Evolutionary conservation across 2,329 filamentous ascomycete genomes (phyloP), one percentile per base, ranked within the genome.

Genomic region (Cladophialophora immunda): DNA sequence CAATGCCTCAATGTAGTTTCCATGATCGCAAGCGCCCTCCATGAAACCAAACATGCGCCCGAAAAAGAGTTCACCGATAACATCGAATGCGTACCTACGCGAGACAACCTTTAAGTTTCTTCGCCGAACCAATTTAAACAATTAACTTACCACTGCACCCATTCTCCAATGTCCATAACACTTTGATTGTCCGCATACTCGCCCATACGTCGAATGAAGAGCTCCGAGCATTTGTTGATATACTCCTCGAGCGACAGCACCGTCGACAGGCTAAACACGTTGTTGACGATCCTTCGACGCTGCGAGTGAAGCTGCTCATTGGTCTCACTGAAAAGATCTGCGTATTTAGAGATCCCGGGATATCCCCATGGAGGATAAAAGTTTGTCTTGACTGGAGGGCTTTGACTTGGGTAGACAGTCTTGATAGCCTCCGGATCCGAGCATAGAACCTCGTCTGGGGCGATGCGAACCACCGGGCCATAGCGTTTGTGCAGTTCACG

Each of bases 381-480:
- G 56, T 75, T 74, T n/a, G n/a, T n/a, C n/a, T n/a, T n/a, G n/a
- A n/a, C n/a, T n/a, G n/a, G n/a, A n/a, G 25, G 72, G 75, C 73
- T 76, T 71, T 4, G 32, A 11, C 36, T 68, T 54, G 72, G 62
- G 38, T 72, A 76, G 47, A 76, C 72, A 7, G 53, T 68, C 47
- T 72, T 71, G 66, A 74, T 69, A 19, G 73, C 72, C 17, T 72
- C 67, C 2, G 71, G 72, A 22, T 72, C 70, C 73, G 89, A 88
- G 41, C 92, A 82, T 41, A 89, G 91, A 68, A 93, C 77, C 72
- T 93, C 90, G 22, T 81, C 82, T 0, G 90, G 90, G 0, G 83
- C 88, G 1, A 92, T 77, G 29, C 89, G 83, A 7, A 92, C 80
- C 19, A 92, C 81, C 0, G 88, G 85, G 0, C 89, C 89, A 1